Evolutionary conservation across 1,284 basidiomycete species (phyloP).

Genomic region (Irpex sp.): DNA sequence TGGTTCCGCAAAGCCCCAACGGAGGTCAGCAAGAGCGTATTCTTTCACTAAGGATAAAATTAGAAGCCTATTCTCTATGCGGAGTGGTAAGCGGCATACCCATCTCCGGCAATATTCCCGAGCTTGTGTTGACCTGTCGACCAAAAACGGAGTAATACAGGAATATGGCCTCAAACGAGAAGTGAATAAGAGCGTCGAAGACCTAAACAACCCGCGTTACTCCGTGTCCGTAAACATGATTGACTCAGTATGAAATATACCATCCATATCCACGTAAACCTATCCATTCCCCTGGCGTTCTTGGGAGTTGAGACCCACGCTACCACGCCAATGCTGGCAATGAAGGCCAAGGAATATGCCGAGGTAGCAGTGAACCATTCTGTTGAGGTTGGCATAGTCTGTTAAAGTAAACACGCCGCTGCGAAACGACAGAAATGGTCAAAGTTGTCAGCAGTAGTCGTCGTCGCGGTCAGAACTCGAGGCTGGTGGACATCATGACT

Average conservation of each 20-base stretch:
- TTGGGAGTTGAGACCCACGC: slow-evolving; percentile 54
- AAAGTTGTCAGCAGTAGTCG: not conserved
- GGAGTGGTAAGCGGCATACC: slow-evolving; percentile 44
- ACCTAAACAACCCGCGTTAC: slow-evolving; percentile 33
- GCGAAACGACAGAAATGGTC: not conserved
- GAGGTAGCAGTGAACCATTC: slow-evolving; percentile 56
- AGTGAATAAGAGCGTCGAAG: slow-evolving; percentile 77
- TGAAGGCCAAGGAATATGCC: slow-evolving; percentile 55
- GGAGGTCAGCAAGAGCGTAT: slow-evolving; percentile 72
- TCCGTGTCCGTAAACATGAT: no score
- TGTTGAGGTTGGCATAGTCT: not conserved
- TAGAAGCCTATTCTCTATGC: not conserved
- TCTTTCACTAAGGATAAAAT: slow-evolving; percentile 39
- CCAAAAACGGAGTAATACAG: slow-evolving; percentile 71
- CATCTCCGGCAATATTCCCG: slow-evolving; percentile 67
- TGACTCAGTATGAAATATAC: slow-evolving; percentile 33
- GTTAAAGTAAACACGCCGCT: not conserved
- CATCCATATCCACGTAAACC: slow-evolving; percentile 68
- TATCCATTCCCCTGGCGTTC: slow-evolving; percentile 56
- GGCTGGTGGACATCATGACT: no score
- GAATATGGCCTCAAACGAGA: slow-evolving; percentile 74
- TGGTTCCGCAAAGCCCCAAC: slow-evolving; percentile 75
- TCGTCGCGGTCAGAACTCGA: not conserved
- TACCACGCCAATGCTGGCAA: slow-evolving; percentile 41
- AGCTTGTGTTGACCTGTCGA: slow-evolving; percentile 61